Conservation (phyloP, 306 rosid genomes). For the Cucumis melo region DNA sequence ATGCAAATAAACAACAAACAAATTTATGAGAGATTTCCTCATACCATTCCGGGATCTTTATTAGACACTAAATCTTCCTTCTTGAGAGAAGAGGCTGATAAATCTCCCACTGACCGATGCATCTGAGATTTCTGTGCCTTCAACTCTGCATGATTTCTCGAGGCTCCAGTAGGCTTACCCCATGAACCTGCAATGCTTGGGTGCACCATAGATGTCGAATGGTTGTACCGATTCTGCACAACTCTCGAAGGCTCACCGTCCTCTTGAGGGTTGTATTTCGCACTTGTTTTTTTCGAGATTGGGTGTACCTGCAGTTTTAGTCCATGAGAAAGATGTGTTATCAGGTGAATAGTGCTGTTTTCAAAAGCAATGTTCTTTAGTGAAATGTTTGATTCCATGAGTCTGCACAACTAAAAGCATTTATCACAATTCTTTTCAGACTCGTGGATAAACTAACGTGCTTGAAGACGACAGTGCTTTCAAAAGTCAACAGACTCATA, state of each 20-base stretch:
- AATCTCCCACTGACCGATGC: slow-evolving; percentile 24
- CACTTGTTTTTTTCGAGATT: slow-evolving; percentile 19
- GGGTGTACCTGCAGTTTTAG: slow-evolving; percentile 39
- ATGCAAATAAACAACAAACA: background rate
- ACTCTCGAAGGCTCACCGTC: slow-evolving; percentile 25
- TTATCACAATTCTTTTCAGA: background rate
- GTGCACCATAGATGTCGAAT: slow-evolving; percentile 28
- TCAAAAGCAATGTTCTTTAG: background rate
- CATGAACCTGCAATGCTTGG: slow-evolving; percentile 14
- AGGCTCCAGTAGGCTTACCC: slow-evolving; percentile 22
- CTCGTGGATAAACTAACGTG: background rate
- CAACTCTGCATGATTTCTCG: slow-evolving; percentile 19
- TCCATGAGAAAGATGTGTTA: slow-evolving; percentile 11
- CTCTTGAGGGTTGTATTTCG: slow-evolving; percentile 19
- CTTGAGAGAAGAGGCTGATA: slow-evolving; percentile 15
- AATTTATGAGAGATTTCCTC: background rate
- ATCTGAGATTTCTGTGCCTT: slow-evolving; percentile 33
- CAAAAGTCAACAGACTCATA: background rate
- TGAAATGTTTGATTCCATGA: background rate
- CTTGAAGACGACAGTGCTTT: background rate
- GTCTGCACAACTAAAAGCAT: background rate
- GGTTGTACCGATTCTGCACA: slow-evolving; percentile 20
- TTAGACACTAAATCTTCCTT: slow-evolving; percentile 19
- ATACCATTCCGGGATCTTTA: slow-evolving; percentile 38
- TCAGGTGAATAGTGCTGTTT: background rate